A percentile compares a stretch with the other conserved stretches of the same genome.
phyloP scores from a whole-genome alignment of 2,329 filamentous ascomycete genomes.

The Chaetomium strumarium region DNA sequence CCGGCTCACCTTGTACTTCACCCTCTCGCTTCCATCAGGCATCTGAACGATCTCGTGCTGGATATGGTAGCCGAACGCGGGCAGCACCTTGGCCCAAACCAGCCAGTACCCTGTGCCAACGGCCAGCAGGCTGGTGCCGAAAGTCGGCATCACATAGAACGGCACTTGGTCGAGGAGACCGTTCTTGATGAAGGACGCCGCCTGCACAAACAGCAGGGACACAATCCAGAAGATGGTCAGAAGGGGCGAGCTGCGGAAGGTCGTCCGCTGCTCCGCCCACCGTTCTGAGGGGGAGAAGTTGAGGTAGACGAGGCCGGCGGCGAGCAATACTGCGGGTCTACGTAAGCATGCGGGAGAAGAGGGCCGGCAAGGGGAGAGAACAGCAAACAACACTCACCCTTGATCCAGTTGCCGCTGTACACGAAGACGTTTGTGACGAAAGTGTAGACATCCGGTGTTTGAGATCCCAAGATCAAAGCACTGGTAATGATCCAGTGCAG shows the following conservation, averaged over 20 bases:
- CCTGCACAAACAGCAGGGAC: constrained; percentile 26
- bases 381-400: constrained; percentile 14
- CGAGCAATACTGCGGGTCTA: constrained; percentile 23
- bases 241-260: constrained; percentile 26
- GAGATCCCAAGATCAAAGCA: constrained; percentile 28
- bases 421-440: constrained; percentile 32
- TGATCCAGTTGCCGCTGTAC: constrained; percentile 31
- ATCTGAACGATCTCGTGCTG: constrained; percentile 30
- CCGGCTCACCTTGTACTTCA: constrained; percentile 28
- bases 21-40: constrained; percentile 29
- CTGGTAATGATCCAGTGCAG: constrained; percentile 32
- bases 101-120: constrained; percentile 26
- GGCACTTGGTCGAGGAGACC: constrained; percentile 16
- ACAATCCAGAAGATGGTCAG: constrained; percentile 29
- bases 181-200: constrained; percentile 27
- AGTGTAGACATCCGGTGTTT: constrained; percentile 27
- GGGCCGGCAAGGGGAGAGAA: not conserved
- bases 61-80: constrained; percentile 27
- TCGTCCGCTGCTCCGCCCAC: constrained; percentile 28
- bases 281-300: constrained; percentile 26
- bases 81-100: constrained; percentile 27
- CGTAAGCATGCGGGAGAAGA: not conserved
- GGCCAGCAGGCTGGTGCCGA: constrained; percentile 30
- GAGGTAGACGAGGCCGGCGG: constrained; percentile 27
- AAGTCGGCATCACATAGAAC: constrained; percentile 31